Evolutionary conservation across 192 early-diverging fungal genomes (phyloP).

Genomic region (Coemansia sp.): DNA sequence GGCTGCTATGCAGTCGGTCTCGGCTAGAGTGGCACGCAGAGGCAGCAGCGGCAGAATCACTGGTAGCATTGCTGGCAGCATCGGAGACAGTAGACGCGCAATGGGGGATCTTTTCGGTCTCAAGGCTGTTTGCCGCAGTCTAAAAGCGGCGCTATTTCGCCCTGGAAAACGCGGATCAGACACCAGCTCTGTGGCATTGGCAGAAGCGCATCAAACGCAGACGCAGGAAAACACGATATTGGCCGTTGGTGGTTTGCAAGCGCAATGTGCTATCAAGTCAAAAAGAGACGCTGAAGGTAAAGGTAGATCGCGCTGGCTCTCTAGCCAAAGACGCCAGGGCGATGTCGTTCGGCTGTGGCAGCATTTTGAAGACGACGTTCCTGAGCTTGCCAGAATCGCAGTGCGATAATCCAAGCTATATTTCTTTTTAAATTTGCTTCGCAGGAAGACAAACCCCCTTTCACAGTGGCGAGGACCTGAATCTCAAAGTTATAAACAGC

Average conservation of each 20-base stretch:
- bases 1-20: constrained; percentile 5
- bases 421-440: too few species aligned
- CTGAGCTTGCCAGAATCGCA: constrained; percentile 5
- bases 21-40: background rate
- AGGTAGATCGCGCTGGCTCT: background rate
- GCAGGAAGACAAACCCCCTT: too few species aligned
- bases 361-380: constrained; percentile 26
- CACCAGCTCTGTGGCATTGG: background rate
- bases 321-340: background rate
- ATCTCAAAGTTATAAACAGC: too few species aligned
- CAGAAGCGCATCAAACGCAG: too few species aligned
- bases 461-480: too few species aligned
- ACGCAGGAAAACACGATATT: too few species aligned
- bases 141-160: background rate
- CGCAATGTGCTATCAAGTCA: background rate
- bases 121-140: background rate
- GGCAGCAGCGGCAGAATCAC: background rate
- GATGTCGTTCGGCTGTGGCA: constrained; percentile 16
- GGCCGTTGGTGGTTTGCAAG: too few species aligned
- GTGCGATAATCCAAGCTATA: background rate
- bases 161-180: background rate
- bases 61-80: background rate
- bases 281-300: background rate
- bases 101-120: background rate
- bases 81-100: too few species aligned